A percentile compares a stretch with the other conserved stretches of the same genome.
phyloP scores from a whole-genome alignment of 1,139 yeast genomes.

The Suhomyces maxii region DNA sequence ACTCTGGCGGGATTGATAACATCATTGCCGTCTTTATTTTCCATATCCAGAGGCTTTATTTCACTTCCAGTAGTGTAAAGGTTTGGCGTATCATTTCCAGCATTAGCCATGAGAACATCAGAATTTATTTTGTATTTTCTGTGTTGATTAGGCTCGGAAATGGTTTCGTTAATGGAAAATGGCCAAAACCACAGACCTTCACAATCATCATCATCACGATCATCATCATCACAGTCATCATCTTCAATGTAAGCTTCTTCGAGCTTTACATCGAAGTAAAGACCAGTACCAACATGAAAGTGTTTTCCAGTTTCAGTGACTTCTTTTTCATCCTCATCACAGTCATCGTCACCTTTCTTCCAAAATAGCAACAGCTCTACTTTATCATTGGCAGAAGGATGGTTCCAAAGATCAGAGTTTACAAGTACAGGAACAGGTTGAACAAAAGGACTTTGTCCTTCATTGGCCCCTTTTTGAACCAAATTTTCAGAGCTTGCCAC shows the following conservation, averaged over 20 bases:
- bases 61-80: not conserved
- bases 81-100: conserved; percentile 1
- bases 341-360: not conserved
- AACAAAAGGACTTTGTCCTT: no score
- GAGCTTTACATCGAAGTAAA: conserved; percentile 21
- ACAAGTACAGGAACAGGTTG: no score
- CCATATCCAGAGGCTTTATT: no score
- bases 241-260: conserved; percentile 1
- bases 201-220: not conserved
- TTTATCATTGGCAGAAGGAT: conserved; percentile 17
- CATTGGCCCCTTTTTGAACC: no score
- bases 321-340: not conserved
- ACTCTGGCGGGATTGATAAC: no score
- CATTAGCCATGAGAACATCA: not conserved
- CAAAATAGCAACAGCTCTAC: conserved; percentile 3
- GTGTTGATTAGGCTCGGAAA: not conserved
- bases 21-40: no score
- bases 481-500: no score
- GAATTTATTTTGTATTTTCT: not conserved
- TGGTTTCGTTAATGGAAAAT: not conserved
- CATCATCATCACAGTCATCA: not conserved
- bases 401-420: no score
- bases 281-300: conserved; percentile 25
- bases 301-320: conserved; percentile 1
- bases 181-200: conserved; percentile 7